Base-by-base conservation (phyloP, 805 yeast species). In the Pichia cabralensis region DNA sequence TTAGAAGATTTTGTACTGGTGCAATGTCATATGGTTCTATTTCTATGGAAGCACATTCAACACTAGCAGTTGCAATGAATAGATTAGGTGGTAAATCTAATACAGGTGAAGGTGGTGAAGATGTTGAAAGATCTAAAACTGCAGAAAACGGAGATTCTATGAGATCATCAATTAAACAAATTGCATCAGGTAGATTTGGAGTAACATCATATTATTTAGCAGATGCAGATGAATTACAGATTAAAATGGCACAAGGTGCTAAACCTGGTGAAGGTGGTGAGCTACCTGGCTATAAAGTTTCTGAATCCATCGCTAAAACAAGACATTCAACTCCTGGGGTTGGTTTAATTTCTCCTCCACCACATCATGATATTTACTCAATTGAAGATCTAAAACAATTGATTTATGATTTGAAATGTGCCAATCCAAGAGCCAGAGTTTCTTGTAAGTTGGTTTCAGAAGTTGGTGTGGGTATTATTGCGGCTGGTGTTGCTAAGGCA, bases 211-310 rank as follows among this genome's bases (percentile, higher is more conserved):
- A 80, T 61, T 89, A 92, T 59, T 68, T 89, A 50, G 76, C 96
- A 24, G 97, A 89, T 62, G 95, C 97, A 28, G 97, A 89, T 52
- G 97, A 89, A 65, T 75, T 89, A 44, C 98, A 89, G 63, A 92
- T 89, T 60, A 89, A 89, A 65, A 86, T 89, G 88, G 97, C 97
- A 8, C 98, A 89, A 64, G 97, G 98, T 64, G 98, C 98, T 36
- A 89, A 89, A 64, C 97, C 97, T 9, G 98, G 97, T 66, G 97
- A 92, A 68, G 98, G 98, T 70, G 98, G 98, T 70, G 97, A 92
- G 62, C 69, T 86, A 47, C 96, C 96, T 24, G 95, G 95, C 40
- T 81, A 82, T 64, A 89, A 89, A 62, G 98, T 89, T 31, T 73
- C 89, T 19, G 74, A 69, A 39, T 73, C 74, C 31, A 89, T 89